Base-by-base conservation (phyloP, 2,329 filamentous ascomycete genomes). In the Trichophyton verrucosum region DNA sequence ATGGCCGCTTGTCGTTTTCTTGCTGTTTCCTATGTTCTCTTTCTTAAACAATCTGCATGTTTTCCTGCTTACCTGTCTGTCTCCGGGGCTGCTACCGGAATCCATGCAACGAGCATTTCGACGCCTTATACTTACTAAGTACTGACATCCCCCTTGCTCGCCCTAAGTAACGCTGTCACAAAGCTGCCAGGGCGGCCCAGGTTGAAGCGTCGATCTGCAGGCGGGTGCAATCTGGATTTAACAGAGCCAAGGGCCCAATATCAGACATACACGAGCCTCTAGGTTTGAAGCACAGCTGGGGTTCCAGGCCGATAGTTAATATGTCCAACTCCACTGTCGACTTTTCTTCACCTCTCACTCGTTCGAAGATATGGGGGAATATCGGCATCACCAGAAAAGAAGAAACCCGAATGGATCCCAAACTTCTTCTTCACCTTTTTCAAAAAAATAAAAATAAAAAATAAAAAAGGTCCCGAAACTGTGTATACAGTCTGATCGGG, bases 261-360 rank as follows among this genome's bases (percentile, higher is more conserved):
- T 55, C 51, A 55, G 51, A 20, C 51, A 55, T 55, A 55, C 51
- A 55, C 51, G 51, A 55, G 51, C 27, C n/a, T 36, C 51, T 36
- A 55, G 51, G 51, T 38, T 55, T 55, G 51, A 55, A 55, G 51
- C 51, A 55, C 51, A 55, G 51, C 51, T 55, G 51, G 51, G 51
- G 51, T 55, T 55, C 51, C 51, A 55, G 51, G 49, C 8, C 49
- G 24, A 33, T 53, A 33, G 9, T 53, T 30, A 30, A 30, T 30
- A n/a, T 44, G 40, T 44, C 15, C n/a, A 44, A 44, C 51, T 55
- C 51, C 51, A 55, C 51, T 24, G 6, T 36, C 17, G n/a, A 15
- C 13, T 24, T 47, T 27, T 44, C n/a, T 44, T 44, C n/a, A n/a
- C n/a, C 8, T 44, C 15, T 44, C 40, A 44, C 40, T 44, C 40